These are phyloP conservation scores for Corylus americana DNA, from an alignment of 306 rosid species.

Conservation along the genomic window DNA sequence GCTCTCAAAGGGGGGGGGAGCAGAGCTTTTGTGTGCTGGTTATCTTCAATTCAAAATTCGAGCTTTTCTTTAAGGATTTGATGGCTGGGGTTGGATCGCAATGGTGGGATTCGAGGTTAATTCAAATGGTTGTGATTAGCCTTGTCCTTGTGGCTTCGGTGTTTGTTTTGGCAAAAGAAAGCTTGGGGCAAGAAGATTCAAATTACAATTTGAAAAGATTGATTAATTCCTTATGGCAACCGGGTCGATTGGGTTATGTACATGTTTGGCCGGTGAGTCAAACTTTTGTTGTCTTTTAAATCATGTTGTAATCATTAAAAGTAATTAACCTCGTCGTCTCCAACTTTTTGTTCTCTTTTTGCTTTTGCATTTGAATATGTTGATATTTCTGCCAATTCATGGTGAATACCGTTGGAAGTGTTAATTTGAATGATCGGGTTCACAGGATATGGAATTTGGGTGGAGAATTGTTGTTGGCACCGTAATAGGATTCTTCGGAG, in stretches of 20 bases:
- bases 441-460: conserved; percentile 82
- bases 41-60: too few relatives aligned
- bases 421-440: conserved; percentile 8
- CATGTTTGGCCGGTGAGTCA: conserved; percentile 85
- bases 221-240: conserved; percentile 31
- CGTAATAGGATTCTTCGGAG: conserved; percentile 79
- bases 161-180: conserved; percentile 63
- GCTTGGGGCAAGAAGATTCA: conserved; percentile 35
- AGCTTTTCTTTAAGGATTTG: too few relatives aligned
- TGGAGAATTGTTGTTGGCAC: conserved; percentile 75
- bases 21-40: neutral
- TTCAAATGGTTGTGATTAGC: conserved; percentile 38
- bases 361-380: neutral
- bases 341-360: neutral
- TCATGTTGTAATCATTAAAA: too few relatives aligned
- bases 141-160: conserved; percentile 35
- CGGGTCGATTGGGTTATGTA: conserved; percentile 43
- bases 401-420: neutral
- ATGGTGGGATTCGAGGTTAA: conserved; percentile 41
- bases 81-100: conserved; percentile 24
- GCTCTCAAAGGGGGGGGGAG: neutral
- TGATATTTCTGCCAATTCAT: neutral
- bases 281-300: neutral
- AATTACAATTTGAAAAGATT: conserved; percentile 29
- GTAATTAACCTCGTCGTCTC: neutral